Conservation (phyloP, 805 yeast species). For the Saccharomycopsis capsularis region DNA sequence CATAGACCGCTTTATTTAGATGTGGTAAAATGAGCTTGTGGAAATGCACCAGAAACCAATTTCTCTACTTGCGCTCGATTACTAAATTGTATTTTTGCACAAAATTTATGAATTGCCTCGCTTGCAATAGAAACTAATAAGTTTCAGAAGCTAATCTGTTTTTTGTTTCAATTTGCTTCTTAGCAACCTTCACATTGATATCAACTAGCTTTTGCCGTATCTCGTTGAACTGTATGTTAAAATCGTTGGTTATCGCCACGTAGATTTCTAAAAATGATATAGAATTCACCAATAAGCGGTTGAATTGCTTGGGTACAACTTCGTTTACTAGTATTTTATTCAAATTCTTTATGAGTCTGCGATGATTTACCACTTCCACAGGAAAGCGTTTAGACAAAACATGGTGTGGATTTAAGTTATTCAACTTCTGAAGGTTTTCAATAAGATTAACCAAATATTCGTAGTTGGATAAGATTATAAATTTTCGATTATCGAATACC, state of each 20-base stretch:
- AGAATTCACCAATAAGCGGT: conserved; percentile 3
- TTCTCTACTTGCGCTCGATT: no score
- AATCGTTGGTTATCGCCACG: neutral
- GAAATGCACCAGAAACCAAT: no score
- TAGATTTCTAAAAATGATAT: conserved; percentile 6
- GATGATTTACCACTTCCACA: neutral
- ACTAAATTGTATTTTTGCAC: no score
- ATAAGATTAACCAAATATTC: neutral
- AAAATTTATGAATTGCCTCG: no score
- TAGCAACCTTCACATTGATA: neutral
- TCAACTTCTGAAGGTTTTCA: neutral
- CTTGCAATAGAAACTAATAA: no score
- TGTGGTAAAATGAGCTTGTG: no score
- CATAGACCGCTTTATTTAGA: no score
- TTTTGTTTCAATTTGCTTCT: no score
- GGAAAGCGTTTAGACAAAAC: conserved; percentile 3
- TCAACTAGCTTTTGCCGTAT: neutral
- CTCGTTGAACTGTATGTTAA: neutral
- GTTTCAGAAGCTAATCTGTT: no score
- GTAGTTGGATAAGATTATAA: conserved; percentile 2
- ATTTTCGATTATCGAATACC: no score
- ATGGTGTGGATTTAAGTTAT: neutral
- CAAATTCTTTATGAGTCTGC: neutral
- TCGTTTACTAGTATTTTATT: neutral
- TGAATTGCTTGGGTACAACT: conserved; percentile 4